A percentile compares a stretch with the other conserved stretches of the same genome.
Conservation (phyloP, 371 early-diverging fungal species). For the Fennellomyces sp. region DNA sequence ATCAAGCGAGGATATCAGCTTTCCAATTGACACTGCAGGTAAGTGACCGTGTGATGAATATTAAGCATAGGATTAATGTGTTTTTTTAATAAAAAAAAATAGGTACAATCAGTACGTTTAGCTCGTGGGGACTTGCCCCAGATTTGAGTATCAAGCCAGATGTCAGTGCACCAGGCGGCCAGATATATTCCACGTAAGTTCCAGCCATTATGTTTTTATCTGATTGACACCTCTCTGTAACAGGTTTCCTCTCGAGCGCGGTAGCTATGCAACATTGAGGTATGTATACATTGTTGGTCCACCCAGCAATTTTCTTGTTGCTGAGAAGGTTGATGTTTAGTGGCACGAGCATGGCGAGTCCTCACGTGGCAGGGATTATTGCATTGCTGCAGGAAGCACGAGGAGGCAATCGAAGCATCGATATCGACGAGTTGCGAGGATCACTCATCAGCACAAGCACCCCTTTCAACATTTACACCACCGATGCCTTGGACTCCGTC, state of each 20-base stretch:
- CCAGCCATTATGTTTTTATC: not conserved
- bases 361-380: constrained; percentile 71
- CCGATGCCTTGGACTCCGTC: constrained; percentile 43
- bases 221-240: not conserved
- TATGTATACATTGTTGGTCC: not conserved
- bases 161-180: constrained; percentile 72
- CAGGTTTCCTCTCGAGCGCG: constrained; percentile 33
- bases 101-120: constrained; percentile 41
- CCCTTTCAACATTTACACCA: constrained; percentile 33
- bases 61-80: not conserved
- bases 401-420: constrained; percentile 30
- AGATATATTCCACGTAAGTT: constrained; percentile 70
- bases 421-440: constrained; percentile 25
- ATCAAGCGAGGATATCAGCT: constrained; percentile 21
- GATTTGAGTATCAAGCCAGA: constrained; percentile 76
- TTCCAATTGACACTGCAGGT: constrained; percentile 39
- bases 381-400: constrained; percentile 53
- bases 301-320: too few relatives aligned
- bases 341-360: constrained; percentile 77
- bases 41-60: not conserved
- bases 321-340: too few relatives aligned
- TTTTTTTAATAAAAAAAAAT: not conserved
- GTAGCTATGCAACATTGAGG: constrained; percentile 45
- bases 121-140: constrained; percentile 75
- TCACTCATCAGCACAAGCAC: constrained; percentile 58